These are phyloP conservation scores for Emergomyces pasteurianus DNA, from an alignment of 2,329 filamentous ascomycete species.

Conservation along the genomic window DNA sequence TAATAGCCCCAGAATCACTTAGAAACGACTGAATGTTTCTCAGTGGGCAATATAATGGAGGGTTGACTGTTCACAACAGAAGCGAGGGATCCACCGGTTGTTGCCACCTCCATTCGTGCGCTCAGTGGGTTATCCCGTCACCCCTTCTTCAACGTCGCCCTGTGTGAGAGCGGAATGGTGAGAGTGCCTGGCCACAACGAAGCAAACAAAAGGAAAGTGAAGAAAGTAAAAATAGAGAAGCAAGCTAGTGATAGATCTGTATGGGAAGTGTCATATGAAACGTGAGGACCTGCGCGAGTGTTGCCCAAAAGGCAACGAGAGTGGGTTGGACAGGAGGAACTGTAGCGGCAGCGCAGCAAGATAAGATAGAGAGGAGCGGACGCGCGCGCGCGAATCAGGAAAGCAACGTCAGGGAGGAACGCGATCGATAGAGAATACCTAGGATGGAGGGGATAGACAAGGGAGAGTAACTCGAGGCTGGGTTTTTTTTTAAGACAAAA, in stretches of 20 bases:
- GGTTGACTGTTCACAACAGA: constrained; percentile 2
- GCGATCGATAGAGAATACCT: background rate
- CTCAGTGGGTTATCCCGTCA: background rate
- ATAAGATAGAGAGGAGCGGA: background rate
- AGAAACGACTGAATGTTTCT: background rate
- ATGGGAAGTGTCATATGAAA: no score
- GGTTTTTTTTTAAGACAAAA: background rate
- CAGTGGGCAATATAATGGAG: no score
- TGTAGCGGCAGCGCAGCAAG: background rate
- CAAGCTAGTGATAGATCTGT: no score
- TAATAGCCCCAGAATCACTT: background rate
- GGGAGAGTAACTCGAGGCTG: background rate
- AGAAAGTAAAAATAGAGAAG: no score
- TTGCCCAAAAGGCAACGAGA: background rate
- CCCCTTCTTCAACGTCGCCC: background rate
- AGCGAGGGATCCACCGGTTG: constrained; percentile 8
- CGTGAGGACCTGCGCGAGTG: background rate
- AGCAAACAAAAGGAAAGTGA: background rate
- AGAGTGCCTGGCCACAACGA: background rate
- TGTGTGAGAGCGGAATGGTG: background rate
- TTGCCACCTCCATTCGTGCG: constrained; percentile 10
- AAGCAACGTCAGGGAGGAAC: background rate
- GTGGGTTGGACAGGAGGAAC: background rate
- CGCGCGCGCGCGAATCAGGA: background rate
- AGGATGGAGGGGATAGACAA: background rate